Evolutionary conservation across 306 rosid genomes (phyloP).

Genomic region (Lithocarpus polystachyus): DNA sequence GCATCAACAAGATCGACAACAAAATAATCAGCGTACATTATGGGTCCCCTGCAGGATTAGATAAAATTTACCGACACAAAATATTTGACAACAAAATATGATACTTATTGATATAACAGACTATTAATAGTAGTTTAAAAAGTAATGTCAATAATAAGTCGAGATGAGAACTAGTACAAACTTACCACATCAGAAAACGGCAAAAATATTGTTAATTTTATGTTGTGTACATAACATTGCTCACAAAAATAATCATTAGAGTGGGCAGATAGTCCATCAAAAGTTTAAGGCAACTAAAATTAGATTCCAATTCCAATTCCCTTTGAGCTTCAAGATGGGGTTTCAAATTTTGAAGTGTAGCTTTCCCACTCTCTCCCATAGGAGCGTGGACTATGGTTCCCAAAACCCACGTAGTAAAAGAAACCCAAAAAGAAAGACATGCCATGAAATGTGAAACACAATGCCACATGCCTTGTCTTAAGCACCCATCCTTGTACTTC

Average conservation of each 20-base stretch:
- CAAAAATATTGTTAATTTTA: too few relatives aligned
- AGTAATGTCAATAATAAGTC: too few relatives aligned
- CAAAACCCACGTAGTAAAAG: conserved; percentile 4
- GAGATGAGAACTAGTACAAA: too few relatives aligned
- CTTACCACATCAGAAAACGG: rapidly evolving
- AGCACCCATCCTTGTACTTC: conserved; percentile 81
- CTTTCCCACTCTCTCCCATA: conserved; percentile 28
- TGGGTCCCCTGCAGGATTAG: conserved; percentile 21
- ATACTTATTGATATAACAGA: too few relatives aligned
- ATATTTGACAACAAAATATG: too few relatives aligned
- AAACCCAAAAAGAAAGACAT: conserved; percentile 51
- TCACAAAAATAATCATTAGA: conserved; percentile 25
- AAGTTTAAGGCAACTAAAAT: conserved; percentile 10
- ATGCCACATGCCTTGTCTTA: conserved; percentile 75
- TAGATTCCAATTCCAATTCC: neutral
- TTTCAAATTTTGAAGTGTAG: conserved; percentile 11
- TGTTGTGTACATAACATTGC: too few relatives aligned
- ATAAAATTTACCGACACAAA: too few relatives aligned
- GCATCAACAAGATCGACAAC: conserved; percentile 22
- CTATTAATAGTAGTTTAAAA: too few relatives aligned
- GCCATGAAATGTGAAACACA: conserved; percentile 95
- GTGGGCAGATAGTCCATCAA: conserved; percentile 27
- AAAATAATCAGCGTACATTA: conserved; percentile 22
- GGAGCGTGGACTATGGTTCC: conserved; percentile 24
- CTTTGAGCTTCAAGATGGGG: neutral